Evolutionary conservation across 768 basidiomycete genomes (phyloP), one percentile per base, ranked within the genome.

Genomic region (Rhodotorula paludigena): DNA sequence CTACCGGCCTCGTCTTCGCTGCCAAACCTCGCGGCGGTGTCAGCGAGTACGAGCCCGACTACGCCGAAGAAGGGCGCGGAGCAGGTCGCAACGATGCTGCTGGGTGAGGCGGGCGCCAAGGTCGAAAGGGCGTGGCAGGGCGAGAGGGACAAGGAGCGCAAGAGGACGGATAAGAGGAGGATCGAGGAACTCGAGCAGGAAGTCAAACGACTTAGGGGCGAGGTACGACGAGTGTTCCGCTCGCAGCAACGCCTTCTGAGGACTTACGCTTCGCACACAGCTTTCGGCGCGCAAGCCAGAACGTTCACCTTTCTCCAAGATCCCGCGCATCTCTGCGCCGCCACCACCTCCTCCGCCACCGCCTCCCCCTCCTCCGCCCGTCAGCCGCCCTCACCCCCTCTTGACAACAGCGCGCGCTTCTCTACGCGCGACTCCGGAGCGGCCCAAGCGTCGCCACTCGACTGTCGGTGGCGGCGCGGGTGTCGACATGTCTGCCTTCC

Each of bases 401-500:
- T 57, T 68, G 23, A 38, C 54, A 7, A 41, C 57, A 15, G 52
- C 47, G 5, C 66, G 66, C 18, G 51, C 42, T 0, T 48, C 51
- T 1, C 61, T 68, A 5, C 51, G 57, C 11, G 56, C 66, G 2
- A 63, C 61, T 0, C 66, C 66, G 5, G 33, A 35, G 23, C 52
- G 33, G n/a, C 33, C 38, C 3, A 38, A 14, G 11, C 53, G 28
- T 18, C 30, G 35, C 11, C 35, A 38, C 28, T 47, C 30, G 54
- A 32, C 36, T 44, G 33, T 18, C 52, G 56, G 8, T 8, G 48
- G 52, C 30, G 60, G 55, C 15, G 60, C 12, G 2, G 18, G 16
- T 2, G 28, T 68, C 36, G 66, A 63, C 33, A 63, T 63, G 66
- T 51, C 52, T 25, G 49, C 61, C 8, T 63, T 63, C 57, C 36